Percentiles rank a stretch among this genome's conserved stretches.
Evolutionary conservation across 2,329 filamentous ascomycete genomes (phyloP).

Genomic region (Diaporthe humulicola): DNA sequence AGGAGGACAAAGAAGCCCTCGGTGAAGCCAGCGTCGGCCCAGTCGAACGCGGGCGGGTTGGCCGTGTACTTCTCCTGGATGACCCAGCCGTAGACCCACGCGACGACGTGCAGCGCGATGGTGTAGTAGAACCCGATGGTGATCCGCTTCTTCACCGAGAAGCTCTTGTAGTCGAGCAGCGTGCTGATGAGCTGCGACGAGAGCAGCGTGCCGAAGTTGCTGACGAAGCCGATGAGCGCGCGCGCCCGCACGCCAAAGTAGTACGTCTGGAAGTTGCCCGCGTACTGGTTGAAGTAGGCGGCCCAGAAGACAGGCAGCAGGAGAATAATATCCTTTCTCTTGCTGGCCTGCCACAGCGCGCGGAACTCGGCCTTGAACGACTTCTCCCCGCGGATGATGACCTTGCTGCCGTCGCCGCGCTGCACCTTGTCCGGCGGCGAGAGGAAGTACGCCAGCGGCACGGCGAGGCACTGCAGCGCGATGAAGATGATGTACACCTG

Average conservation of each 20-base stretch:
- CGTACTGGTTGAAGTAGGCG: constrained; percentile 22
- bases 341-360: constrained; percentile 52
- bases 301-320: constrained; percentile 47
- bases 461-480: constrained; percentile 60
- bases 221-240: constrained; percentile 53
- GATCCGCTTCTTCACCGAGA: constrained; percentile 55
- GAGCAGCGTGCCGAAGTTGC: constrained; percentile 11
- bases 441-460: constrained; percentile 56
- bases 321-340: constrained; percentile 52
- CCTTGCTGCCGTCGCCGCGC: constrained; percentile 55
- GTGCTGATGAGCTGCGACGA: constrained; percentile 24
- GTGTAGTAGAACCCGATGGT: constrained; percentile 54
- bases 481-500: constrained; percentile 61
- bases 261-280: constrained; percentile 51
- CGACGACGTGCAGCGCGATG: constrained; percentile 12
- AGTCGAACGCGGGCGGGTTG: constrained; percentile 34
- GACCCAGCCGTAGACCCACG: constrained; percentile 28
- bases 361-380: constrained; percentile 48
- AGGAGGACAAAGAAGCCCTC: constrained; percentile 41
- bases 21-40: constrained; percentile 5
- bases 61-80: constrained; percentile 27
- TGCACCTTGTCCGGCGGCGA: constrained; percentile 59
- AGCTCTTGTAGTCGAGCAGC: not conserved
- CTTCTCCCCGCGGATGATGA: constrained; percentile 48
- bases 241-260: constrained; percentile 58